Evolutionary conservation across 2,329 filamentous ascomycete species (phyloP).

Genomic region (Fragosphaeria purpurea): DNA sequence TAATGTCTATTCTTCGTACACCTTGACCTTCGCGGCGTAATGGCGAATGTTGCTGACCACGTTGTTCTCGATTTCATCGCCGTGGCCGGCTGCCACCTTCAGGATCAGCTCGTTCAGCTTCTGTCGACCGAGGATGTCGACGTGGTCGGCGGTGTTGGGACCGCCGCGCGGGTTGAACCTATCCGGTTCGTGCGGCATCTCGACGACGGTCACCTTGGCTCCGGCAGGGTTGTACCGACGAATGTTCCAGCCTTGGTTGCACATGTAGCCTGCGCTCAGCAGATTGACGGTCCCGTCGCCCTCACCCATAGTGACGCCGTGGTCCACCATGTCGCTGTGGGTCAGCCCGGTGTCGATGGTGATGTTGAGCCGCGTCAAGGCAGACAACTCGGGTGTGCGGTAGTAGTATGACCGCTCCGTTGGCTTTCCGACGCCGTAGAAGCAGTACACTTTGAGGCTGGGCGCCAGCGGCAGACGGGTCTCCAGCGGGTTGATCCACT

Average conservation of each 20-base stretch:
- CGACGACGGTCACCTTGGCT: slow-evolving; percentile 70
- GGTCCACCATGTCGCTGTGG: slow-evolving; percentile 53
- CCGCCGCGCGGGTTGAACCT: slow-evolving; percentile 74
- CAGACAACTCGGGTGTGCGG: slow-evolving; percentile 54
- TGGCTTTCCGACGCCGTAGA: slow-evolving; percentile 90
- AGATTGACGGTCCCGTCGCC: slow-evolving; percentile 93
- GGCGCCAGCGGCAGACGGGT: slow-evolving; percentile 78
- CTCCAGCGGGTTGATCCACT: slow-evolving; percentile 94
- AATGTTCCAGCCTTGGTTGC: slow-evolving; percentile 85
- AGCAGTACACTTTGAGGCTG: slow-evolving; percentile 89
- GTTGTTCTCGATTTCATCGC: slow-evolving; percentile 65
- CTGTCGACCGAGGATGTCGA: slow-evolving; percentile 85
- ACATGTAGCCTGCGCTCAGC: slow-evolving; percentile 94
- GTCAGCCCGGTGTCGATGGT: slow-evolving; percentile 60
- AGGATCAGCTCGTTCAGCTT: slow-evolving; percentile 86
- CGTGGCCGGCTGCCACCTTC: slow-evolving; percentile 74
- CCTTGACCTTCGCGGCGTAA: slow-evolving; percentile 74
- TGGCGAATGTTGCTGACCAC: slow-evolving; percentile 72
- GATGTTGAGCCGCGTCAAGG: slow-evolving; percentile 59
- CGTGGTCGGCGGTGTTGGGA: slow-evolving; percentile 73
- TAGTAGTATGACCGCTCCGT: slow-evolving; percentile 94
- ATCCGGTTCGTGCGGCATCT: slow-evolving; percentile 96
- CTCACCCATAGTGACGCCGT: slow-evolving; percentile 89
- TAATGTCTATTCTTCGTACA: slow-evolving; percentile 53
- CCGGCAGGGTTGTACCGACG: slow-evolving; percentile 87